Evolutionary conservation across 192 early-diverging fungal species (phyloP), one percentile per base, ranked within the genome.

Genomic region (Mortierella alpina): DNA sequence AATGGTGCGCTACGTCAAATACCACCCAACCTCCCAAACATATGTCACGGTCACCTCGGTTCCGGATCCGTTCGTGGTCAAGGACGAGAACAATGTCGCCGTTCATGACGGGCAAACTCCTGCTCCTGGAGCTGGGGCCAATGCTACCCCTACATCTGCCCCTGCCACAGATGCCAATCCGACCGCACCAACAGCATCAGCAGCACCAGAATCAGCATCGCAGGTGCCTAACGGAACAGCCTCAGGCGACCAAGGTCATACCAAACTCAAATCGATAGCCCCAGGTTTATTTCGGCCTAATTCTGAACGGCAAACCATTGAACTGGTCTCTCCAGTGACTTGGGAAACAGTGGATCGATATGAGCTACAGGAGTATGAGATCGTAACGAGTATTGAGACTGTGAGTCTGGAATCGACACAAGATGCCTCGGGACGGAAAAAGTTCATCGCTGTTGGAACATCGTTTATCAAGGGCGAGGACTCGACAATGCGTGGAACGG

Each of bases 271-370:
- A 46, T 41, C 54, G 8, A 23, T 75, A 76, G 56, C 40, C 7
- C 23, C 65, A 39, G 49, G 89, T 82, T 31, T 31, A 7, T 90
- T 92, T 72, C 81, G 87, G 6, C 95, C 96, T 15, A 67, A 71
- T 14, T 82, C 88, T 47, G 85, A 90, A 13, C 81, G 84, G 17
- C 96, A 90, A 74, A 88, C 87, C 7, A 63, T 99, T 46, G 94
- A 97, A 57, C 84, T 99, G 54, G 87, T 99, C 14, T 98, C 97
- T 17, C 96, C 97, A 2, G 90, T 96, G 0, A 96, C 96, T 17
- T 98, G 95, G 95, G 96, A 98, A 69, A 96, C 93, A 13, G 94
- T 97, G 0, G 97, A 98, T 71, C 77, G 84, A 74, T 90, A 87
- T 71, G 70, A 76, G 42, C 85, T 99, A 70, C 91, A 92, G 39